These are phyloP conservation scores for Suhomyces guaymorum DNA, from an alignment of 1,139 yeast genomes.

Conservation along the genomic window DNA sequence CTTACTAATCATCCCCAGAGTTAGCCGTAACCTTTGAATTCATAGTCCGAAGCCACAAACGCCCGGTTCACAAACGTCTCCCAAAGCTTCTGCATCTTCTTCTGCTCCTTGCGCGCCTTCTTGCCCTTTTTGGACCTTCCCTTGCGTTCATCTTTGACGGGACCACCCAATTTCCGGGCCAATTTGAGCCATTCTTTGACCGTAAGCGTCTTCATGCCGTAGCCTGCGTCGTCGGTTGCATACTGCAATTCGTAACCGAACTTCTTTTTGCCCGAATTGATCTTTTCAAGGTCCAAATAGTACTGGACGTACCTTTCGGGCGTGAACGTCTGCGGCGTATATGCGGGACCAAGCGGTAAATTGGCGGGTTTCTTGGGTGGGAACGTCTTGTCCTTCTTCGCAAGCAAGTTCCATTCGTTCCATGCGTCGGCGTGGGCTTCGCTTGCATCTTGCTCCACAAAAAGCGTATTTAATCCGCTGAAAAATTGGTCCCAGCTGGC, in stretches of 20 bases:
- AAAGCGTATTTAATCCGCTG: slow-evolving; percentile 39
- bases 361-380: slow-evolving; percentile 64
- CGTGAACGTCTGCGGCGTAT: slow-evolving; percentile 65
- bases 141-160: slow-evolving; percentile 23
- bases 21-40: slow-evolving; percentile 42
- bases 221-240: slow-evolving; percentile 60
- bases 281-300: slow-evolving; percentile 58
- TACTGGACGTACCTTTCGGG: slow-evolving; percentile 75
- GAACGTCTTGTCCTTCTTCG: slow-evolving; percentile 56
- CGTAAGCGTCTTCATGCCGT: slow-evolving; percentile 55
- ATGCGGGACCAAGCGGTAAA: slow-evolving; percentile 71
- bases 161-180: slow-evolving; percentile 55
- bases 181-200: slow-evolving; percentile 61
- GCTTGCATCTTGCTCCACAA: slow-evolving; percentile 20
- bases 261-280: slow-evolving; percentile 48
- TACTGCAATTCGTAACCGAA: slow-evolving; percentile 69
- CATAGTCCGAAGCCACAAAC: slow-evolving; percentile 66
- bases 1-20: neutral
- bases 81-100: slow-evolving; percentile 36
- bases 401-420: slow-evolving; percentile 18
- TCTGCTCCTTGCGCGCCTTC: slow-evolving; percentile 7
- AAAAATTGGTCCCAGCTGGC: slow-evolving; percentile 61
- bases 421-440: slow-evolving; percentile 20
- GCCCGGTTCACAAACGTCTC: slow-evolving; percentile 48
- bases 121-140: slow-evolving; percentile 16